phyloP scores from a whole-genome alignment of 2,329 filamentous ascomycete species.

The Zymoseptoria crescenta region DNA sequence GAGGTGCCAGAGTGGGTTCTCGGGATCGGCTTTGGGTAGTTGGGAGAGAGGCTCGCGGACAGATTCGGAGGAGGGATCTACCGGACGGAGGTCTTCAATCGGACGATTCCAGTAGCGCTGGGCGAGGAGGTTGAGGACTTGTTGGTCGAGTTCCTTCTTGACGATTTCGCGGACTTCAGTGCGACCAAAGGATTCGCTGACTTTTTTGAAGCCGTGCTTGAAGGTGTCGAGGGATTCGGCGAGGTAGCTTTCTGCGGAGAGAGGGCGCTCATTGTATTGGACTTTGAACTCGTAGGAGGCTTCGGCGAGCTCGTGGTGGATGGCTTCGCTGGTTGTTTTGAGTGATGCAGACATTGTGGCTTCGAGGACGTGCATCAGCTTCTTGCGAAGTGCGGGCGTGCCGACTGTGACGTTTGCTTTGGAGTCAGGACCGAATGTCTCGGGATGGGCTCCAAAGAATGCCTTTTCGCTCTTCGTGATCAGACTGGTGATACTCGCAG shows the following conservation, averaged over 20 bases:
- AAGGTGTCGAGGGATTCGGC: constrained; percentile 92
- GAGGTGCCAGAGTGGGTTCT: constrained; percentile 84
- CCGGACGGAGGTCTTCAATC: constrained; percentile 66
- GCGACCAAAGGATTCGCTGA: constrained; percentile 81
- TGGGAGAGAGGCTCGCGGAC: constrained; percentile 41
- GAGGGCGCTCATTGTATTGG: constrained; percentile 92
- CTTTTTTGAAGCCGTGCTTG: constrained; percentile 95
- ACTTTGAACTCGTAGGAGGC: constrained; percentile 99
- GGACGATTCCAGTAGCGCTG: constrained; percentile 97
- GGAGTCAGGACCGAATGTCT: constrained; percentile 67
- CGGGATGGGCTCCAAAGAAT: constrained; percentile 76
- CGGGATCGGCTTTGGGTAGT: constrained; percentile 77
- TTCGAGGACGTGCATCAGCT: constrained; percentile 93
- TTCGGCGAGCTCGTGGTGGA: constrained; percentile 90
- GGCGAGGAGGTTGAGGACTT: constrained; percentile 85
- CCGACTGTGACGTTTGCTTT: constrained; percentile 61
- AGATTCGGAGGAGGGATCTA: constrained; percentile 20
- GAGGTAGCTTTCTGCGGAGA: constrained; percentile 93
- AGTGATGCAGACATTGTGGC: constrained; percentile 94
- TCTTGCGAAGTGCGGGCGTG: constrained; percentile 80
- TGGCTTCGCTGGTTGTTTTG: constrained; percentile 81
- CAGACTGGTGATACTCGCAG: constrained; percentile 66
- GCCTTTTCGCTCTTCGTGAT: constrained; percentile 83
- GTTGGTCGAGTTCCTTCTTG: constrained; percentile 88
- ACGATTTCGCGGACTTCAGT: constrained; percentile 82